Base-by-base conservation (phyloP, 148 eudicot species). In the Fagopyrum esculentum region DNA sequence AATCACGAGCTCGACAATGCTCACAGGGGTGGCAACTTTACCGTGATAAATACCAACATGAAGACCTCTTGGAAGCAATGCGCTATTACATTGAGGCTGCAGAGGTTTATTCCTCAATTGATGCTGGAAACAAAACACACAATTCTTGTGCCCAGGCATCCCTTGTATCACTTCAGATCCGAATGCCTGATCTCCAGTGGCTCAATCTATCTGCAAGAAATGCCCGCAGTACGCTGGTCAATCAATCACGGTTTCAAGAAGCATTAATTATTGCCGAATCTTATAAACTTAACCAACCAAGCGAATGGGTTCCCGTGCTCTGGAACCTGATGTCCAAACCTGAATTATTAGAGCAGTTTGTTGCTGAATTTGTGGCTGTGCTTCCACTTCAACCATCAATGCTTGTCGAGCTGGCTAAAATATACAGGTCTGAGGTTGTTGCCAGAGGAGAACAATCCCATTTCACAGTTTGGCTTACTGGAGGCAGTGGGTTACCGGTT, bases 251-350 rank as follows among this genome's bases (percentile, higher is more conserved):
- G 69, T 95, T 95, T 79, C 99, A 90, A 77, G 99, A 95, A 76
- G 99, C 99, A 45, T 81, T 95, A 30, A 92, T 95, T 78, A 96
- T 95, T 51, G 99, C 99, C 4, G 99, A 95, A 84, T 97, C 99
- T 56, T 95, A 95, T 79, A 84, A 84, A 64, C 89, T 95, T 45
- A 95, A 95, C 85, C 97, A 92, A 72, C 94, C 99, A 10, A 86
- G 97, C 77, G 99, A 95, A 75, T 95, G 99, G 99, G 94, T 97
- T 48, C 87, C 88, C 10, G 99, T 92, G 26, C 85, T 95, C 60
- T 95, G 99, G 99, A 88, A 89, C 74, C 97, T 87, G 80, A 95
- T 95, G 97, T 86, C 89, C 47, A 92, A 90, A 59, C 99, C 99
- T 6, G 97, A 92, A 73, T 85, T 95, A 11, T 86, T 87, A 29